These are phyloP conservation scores for Globisporangium sylvaticum DNA, from an alignment of 352 stramenopile species.

Conservation along the genomic window DNA sequence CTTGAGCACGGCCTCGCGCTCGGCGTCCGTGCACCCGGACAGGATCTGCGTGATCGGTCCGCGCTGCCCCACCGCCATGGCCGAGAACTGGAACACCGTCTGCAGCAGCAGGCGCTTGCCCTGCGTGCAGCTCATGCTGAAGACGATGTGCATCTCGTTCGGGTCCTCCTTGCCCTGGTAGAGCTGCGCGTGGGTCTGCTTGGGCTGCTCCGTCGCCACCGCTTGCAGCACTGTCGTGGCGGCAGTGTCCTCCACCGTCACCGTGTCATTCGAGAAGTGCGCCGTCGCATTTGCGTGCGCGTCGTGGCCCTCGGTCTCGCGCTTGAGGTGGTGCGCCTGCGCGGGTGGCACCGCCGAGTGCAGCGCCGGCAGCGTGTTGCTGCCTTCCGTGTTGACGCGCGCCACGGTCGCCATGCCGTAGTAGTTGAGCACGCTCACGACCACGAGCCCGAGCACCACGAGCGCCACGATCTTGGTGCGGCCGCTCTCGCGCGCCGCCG, in stretches of 20 bases:
- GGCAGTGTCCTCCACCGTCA: background rate
- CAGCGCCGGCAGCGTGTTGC: constrained; percentile 19
- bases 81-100: constrained; percentile 23
- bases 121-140: constrained; percentile 27
- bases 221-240: background rate
- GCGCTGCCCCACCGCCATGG: constrained; percentile 16
- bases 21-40: constrained; percentile 21
- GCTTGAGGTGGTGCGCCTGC: background rate
- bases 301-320: background rate
- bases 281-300: background rate
- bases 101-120: constrained; percentile 17
- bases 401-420: constrained; percentile 22
- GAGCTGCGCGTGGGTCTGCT: background rate
- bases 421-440: constrained; percentile 33
- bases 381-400: constrained; percentile 2
- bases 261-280: background rate
- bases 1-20: constrained; percentile 9
- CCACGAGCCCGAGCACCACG: constrained; percentile 18
- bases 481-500: constrained; percentile 3
- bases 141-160: constrained; percentile 35
- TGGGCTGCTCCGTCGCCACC: background rate
- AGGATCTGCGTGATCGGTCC: constrained; percentile 34
- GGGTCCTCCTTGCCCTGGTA: constrained; percentile 26
- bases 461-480: constrained; percentile 17
- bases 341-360: constrained; percentile 11